Percentiles rank a stretch among this genome's conserved stretches.
Evolutionary conservation across 73 alveolate genomes (phyloP).

Genomic region (Stentor roeselii): DNA sequence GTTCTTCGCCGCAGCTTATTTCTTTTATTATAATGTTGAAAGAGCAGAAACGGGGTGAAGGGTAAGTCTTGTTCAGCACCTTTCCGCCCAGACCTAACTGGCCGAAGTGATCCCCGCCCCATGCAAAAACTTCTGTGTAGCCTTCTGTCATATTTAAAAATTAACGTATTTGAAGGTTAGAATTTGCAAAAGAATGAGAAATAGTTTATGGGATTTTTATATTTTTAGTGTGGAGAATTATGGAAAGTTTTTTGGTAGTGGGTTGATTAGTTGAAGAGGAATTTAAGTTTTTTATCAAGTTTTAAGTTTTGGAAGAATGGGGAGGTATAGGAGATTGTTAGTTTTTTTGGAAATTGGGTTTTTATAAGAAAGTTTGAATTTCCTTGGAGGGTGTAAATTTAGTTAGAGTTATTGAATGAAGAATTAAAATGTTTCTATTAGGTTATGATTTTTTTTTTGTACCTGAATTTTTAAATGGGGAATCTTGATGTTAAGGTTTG

Average conservation of each 20-base stretch:
- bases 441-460: no score
- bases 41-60: slow-evolving; percentile 51
- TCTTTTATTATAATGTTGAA: slow-evolving; percentile 42
- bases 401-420: background rate
- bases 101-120: slow-evolving; percentile 37
- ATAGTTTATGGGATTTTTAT: background rate
- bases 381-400: background rate
- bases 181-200: background rate
- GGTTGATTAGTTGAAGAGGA: no score
- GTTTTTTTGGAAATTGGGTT: background rate
- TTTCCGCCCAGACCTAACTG: slow-evolving; percentile 40
- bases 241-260: no score
- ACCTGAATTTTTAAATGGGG: no score
- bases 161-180: background rate
- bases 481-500: no score
- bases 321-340: no score
- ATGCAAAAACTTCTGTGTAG: slow-evolving; percentile 23
- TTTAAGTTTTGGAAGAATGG: background rate
- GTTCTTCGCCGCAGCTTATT: slow-evolving; percentile 65
- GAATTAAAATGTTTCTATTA: background rate
- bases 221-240: no score
- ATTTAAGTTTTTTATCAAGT: background rate
- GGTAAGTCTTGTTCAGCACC: slow-evolving; percentile 32
- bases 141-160: slow-evolving; percentile 28
- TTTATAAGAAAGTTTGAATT: background rate